Base-by-base conservation (phyloP, 768 basidiomycete genomes). In the Kwoniella sp. region DNA sequence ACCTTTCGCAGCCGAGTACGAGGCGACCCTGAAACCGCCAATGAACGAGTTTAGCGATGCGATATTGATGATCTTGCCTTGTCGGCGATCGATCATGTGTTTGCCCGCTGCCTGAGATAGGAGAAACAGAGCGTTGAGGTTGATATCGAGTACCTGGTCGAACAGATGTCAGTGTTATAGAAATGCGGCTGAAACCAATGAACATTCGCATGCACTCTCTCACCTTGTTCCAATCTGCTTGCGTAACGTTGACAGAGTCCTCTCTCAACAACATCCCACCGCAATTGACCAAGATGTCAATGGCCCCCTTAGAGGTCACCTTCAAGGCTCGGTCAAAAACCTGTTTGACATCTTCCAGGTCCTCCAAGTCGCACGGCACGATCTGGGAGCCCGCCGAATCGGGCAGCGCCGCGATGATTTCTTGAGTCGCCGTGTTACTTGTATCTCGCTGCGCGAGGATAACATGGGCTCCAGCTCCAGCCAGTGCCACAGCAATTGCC, bases 1-100 rank as follows among this genome's bases (percentile, higher is more conserved):
- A 55, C 90, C 91, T 78, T 93, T 94, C 3, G 93, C 90, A 2
- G 93, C 87, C 0, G 92, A 90, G 75, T 94, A 94, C 11, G 92
- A 92, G n/a, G 92, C 91, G 37, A 94, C 85, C 9, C 87, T 87
- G 61, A 88, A 58, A 26, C 88, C 88, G 45, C 75, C 77, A 34
- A 77, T 75, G 67, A 66, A 79, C 23, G 73, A 73, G 56, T 75
- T 66, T 23, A 80, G 73, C 25, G 86, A 87, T 52, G 85, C 86
- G 69, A 88, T 84, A 76, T 88, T 88, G 77, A 89, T 87, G 72
- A 88, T 87, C 75, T 88, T 87, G 37, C 91, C 82, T 81, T 90
- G 78, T 81, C 73, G 66, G 47, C 76, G 54, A 2, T 75, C 73
- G n/a, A 93, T 87, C 90, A 93, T 93, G 82, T 95, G 93, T 64